Evolutionary conservation across 23 red algal genomes (phyloP).

Genomic region (Gracilariopsis chorda): DNA sequence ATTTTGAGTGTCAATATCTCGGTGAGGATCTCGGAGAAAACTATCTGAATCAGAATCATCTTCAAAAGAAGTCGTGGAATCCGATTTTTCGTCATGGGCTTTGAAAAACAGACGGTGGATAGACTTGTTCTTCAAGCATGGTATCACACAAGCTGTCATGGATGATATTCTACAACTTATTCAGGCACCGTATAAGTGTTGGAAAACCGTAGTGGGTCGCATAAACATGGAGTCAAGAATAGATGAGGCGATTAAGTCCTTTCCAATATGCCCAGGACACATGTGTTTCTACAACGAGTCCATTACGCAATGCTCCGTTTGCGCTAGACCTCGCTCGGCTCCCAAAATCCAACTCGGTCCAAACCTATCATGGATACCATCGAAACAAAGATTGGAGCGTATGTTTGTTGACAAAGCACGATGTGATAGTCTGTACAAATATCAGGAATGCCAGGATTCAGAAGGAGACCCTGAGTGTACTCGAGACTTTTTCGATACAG

Average conservation of each 20-base stretch:
- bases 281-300: neutral
- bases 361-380: neutral
- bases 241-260: neutral
- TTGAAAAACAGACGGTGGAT: neutral
- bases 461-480: neutral
- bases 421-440: neutral
- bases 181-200: neutral
- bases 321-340: neutral
- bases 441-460: neutral
- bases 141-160: neutral
- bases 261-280: neutral
- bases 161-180: neutral
- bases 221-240: neutral
- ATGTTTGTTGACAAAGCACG: neutral
- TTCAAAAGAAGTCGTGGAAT: neutral
- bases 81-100: neutral
- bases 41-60: neutral
- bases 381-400: neutral
- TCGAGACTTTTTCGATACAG: constrained; percentile 1
- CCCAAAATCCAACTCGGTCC: neutral
- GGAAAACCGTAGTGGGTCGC: neutral
- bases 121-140: neutral
- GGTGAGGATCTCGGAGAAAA: neutral
- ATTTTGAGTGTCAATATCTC: too few relatives aligned
- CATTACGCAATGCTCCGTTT: neutral